phyloP scores from a whole-genome alignment of 345 rosid species.

The Moricandia moricandioides region DNA sequence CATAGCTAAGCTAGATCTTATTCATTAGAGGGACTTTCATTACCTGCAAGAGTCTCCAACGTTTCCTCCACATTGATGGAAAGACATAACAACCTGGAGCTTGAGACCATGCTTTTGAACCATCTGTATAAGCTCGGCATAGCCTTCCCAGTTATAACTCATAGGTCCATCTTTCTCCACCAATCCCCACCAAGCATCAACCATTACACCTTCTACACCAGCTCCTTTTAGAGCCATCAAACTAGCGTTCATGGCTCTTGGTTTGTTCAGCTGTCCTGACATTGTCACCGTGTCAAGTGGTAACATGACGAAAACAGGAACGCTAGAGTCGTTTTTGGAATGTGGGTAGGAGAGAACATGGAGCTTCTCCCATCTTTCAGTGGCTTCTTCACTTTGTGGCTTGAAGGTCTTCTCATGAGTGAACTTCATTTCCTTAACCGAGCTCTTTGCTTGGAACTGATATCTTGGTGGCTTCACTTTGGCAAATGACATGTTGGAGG shows the following conservation, averaged over 20 bases:
- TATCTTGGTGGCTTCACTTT: conserved; percentile 48
- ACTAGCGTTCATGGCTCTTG: conserved; percentile 83
- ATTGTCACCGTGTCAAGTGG: conserved; percentile 77
- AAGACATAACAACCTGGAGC: conserved; percentile 96
- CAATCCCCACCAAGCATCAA: conserved; percentile 98
- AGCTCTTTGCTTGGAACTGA: conserved; percentile 43
- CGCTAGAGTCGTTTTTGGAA: conserved; percentile 42
- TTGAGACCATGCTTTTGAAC: conserved; percentile 81
- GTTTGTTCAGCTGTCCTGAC: conserved; percentile 77
- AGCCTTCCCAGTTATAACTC: conserved; percentile 94
- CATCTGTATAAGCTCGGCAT: conserved; percentile 82
- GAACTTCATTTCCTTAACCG: conserved; percentile 42
- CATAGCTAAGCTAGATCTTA: conserved; percentile 23
- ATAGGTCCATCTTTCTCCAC: conserved; percentile 96
- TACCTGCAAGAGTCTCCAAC: conserved; percentile 99
- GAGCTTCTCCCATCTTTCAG: conserved; percentile 47
- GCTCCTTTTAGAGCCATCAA: conserved; percentile 94
- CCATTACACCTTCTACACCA: conserved; percentile 96
- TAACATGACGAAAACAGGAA: conserved; percentile 91
- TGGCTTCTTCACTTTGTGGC: conserved; percentile 28
- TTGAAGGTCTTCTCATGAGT: conserved; percentile 38
- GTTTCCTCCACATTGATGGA: conserved; percentile 98
- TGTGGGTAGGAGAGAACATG: conserved; percentile 51
- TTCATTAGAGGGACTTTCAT: not conserved
- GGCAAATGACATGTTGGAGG: conserved; percentile 46